A percentile compares a stretch with the other conserved stretches of the same genome.
Evolutionary conservation across 805 yeast genomes (phyloP).

Genomic region (Wickerhamia fluorescens): DNA sequence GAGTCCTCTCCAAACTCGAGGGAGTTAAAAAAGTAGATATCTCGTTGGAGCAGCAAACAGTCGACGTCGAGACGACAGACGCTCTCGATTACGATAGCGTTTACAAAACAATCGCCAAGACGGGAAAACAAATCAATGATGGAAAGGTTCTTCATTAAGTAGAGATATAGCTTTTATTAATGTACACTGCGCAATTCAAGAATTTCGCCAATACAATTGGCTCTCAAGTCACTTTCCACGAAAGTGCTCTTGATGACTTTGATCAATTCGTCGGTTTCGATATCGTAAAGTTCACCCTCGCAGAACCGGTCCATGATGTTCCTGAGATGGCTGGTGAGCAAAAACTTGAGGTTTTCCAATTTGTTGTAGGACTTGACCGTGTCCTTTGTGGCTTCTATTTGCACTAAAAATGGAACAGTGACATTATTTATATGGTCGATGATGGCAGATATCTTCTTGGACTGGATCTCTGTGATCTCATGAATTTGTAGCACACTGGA

Average conservation of each 20-base stretch:
- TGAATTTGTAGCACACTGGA: slow-evolving; percentile 16
- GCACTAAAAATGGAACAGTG: slow-evolving; percentile 13
- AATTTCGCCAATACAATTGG: slow-evolving; percentile 39
- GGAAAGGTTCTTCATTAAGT: slow-evolving; percentile 47
- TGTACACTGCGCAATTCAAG: slow-evolving; percentile 28
- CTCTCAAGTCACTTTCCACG: slow-evolving; percentile 39
- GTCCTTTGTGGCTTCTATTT: slow-evolving; percentile 11
- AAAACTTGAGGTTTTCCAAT: slow-evolving; percentile 22
- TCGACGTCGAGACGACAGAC: slow-evolving; percentile 59
- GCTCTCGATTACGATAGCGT: slow-evolving; percentile 67
- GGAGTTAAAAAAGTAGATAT: slow-evolving; percentile 73
- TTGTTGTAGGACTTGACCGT: slow-evolving; percentile 18
- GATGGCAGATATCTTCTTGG: slow-evolving; percentile 22
- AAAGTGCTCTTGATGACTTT: slow-evolving; percentile 34
- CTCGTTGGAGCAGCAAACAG: slow-evolving; percentile 75
- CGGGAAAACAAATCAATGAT: slow-evolving; percentile 75
- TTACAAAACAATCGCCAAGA: slow-evolving; percentile 73
- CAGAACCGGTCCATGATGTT: slow-evolving; percentile 44
- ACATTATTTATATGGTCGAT: slow-evolving; percentile 16
- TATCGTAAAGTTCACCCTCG: slow-evolving; percentile 45
- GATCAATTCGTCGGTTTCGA: slow-evolving; percentile 41
- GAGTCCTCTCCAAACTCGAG: slow-evolving; percentile 60
- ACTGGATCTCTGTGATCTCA: slow-evolving; percentile 32
- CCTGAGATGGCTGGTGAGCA: slow-evolving; percentile 33
- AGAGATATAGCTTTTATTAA: neutral